phyloP scores from a whole-genome alignment of 192 early-diverging fungal species.

The Coemansia umbellata region DNA sequence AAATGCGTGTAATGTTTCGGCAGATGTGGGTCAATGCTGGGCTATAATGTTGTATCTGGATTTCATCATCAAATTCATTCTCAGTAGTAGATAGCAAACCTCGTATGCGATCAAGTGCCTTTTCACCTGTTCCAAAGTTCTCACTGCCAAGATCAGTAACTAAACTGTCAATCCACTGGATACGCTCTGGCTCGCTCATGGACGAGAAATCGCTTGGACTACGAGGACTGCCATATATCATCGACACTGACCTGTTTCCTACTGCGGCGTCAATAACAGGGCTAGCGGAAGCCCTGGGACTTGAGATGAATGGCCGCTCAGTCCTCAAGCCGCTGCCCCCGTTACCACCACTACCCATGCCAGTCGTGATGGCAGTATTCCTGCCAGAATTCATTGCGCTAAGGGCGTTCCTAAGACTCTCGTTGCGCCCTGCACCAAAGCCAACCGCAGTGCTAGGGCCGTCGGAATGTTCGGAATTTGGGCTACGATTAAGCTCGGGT shows the following conservation, averaged over 20 bases:
- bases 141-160: conserved; percentile 36
- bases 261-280: conserved; percentile 2
- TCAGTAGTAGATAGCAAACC: conserved; percentile 10
- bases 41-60: background rate
- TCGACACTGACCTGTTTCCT: background rate
- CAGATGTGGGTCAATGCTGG: conserved; percentile 19
- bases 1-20: conserved; percentile 13
- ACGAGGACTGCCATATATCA: conserved; percentile 1
- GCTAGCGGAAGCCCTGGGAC: background rate
- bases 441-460: conserved; percentile 29
- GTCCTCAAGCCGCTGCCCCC: too few relatives aligned
- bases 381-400: background rate
- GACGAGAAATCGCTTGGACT: conserved; percentile 21
- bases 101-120: conserved; percentile 34
- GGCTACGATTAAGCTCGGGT: background rate
- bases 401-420: conserved; percentile 8
- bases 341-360: too few relatives aligned
- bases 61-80: background rate
- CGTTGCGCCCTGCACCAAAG: conserved; percentile 25
- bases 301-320: background rate
- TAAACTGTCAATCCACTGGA: conserved; percentile 33
- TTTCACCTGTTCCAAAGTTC: conserved; percentile 24
- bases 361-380: background rate
- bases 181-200: conserved; percentile 31
- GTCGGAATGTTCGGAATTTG: conserved; percentile 3